Base-by-base conservation (phyloP, 179 eudicot species). In the Gypsophila paniculata region DNA sequence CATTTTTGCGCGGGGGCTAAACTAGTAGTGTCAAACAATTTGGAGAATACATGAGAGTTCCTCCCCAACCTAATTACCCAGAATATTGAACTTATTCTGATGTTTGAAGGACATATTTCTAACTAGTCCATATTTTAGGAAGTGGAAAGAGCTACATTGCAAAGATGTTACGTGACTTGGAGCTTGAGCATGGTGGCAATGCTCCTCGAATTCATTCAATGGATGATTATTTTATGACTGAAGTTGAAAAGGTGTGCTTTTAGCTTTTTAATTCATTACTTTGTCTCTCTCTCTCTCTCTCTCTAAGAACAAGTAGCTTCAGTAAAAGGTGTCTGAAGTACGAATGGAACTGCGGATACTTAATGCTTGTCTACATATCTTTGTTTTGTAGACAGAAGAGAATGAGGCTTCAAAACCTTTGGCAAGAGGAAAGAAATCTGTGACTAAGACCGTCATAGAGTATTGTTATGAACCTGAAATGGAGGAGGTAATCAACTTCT, bases 141-240 rank as follows among this genome's bases (percentile, higher is more conserved):
- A 91, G 99, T 81, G 99, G 99, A 77, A 94, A 94, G 85, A 94
- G 99, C 78, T 89, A 94, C 88, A 80, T 91, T 81, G 99, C 96
- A 32, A 94, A 90, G 78, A 72, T 90, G 81, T 82, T 94, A 75
- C 97, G 97, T 77, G 97, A 94, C 64, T 78, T 94, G 77, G 99
- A 94, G 87, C 91, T 94, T 76, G 97, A 94, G 78, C 85, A 88
- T 79, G 99, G 99, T 78, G 96, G 99, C 54, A 78, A 70, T 68
- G 96, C 92, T 75, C 99, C 99, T 62, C 84, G 99, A 71, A 91
- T 94, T 76, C 94, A 94, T 87, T 89, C 99, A 65, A 94, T 94
- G 92, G 99, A 94, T 84, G 99, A 94, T 76, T 94, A 94, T 82
- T 94, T 91, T 80, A 91, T 94, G 96, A 91, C 86, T 26, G 99